phyloP scores from a whole-genome alignment of 768 basidiomycete genomes.

The Leccinellum rugosiceps region DNA sequence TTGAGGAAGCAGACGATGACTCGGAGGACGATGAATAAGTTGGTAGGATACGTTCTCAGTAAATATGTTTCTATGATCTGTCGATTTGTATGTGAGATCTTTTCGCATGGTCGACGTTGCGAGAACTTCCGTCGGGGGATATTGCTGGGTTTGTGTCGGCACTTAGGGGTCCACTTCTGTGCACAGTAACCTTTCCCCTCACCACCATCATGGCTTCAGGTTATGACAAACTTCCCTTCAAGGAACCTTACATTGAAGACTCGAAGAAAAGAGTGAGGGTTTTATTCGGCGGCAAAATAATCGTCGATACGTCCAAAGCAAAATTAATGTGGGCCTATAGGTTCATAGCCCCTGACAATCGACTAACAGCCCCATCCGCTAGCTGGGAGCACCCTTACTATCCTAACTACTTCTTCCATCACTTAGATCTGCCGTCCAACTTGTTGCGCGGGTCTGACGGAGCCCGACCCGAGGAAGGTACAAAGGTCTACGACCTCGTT shows the following conservation, averaged over 20 bases:
- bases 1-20: slow-evolving; percentile 84
- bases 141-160: neutral
- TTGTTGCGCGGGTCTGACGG: slow-evolving; percentile 35
- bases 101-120: neutral
- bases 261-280: slow-evolving; percentile 51
- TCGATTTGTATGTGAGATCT: slow-evolving; percentile 4
- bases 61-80: slow-evolving; percentile 12
- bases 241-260: slow-evolving; percentile 47
- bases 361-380: neutral
- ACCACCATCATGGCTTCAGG: slow-evolving; percentile 13
- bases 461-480: slow-evolving; percentile 29
- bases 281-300: slow-evolving; percentile 46
- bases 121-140: too few relatives aligned
- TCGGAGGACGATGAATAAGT: slow-evolving; percentile 30
- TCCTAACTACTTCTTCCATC: slow-evolving; percentile 54
- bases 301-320: slow-evolving; percentile 55
- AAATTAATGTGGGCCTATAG: slow-evolving; percentile 50
- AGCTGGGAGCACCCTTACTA: slow-evolving; percentile 58
- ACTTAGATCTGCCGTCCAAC: slow-evolving; percentile 42
- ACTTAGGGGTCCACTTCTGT: neutral
- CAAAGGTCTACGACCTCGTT: slow-evolving; percentile 44
- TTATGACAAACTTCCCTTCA: slow-evolving; percentile 32
- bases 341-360: slow-evolving; percentile 20
- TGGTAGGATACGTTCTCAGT: neutral
- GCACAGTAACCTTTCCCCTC: neutral